These are phyloP conservation scores for Euclidium syriacum DNA, from an alignment of 345 rosid genomes.

Conservation along the genomic window DNA sequence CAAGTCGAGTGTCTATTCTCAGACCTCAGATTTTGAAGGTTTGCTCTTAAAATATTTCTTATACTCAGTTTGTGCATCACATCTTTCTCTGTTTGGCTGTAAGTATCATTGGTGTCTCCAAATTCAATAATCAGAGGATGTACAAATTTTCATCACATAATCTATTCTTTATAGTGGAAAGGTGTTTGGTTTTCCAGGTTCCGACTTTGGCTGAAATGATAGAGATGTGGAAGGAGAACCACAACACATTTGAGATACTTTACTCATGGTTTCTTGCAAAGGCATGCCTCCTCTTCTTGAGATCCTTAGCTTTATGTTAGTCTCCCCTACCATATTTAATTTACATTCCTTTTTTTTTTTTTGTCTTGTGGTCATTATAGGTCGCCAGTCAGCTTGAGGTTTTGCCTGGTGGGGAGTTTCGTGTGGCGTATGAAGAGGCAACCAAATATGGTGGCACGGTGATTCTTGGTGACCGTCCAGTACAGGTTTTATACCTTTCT, in stretches of 20 bases:
- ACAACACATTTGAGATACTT: constrained; percentile 69
- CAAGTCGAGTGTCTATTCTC: constrained; percentile 70
- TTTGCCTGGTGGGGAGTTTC: constrained; percentile 90
- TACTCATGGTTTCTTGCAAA: constrained; percentile 88
- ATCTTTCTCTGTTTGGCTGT: neutral
- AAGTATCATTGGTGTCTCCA: neutral
- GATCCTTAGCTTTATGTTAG: constrained; percentile 1
- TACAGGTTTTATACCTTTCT: constrained; percentile 38
- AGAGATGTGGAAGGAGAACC: constrained; percentile 79
- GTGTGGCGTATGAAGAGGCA: constrained; percentile 92
- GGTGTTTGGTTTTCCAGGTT: constrained; percentile 38
- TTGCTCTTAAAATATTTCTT: constrained; percentile 4
- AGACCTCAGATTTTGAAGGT: constrained; percentile 75
- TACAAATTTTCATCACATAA: neutral
- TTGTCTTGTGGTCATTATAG: no score
- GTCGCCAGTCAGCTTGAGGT: constrained; percentile 78
- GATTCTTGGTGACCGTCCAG: constrained; percentile 94
- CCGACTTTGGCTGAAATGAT: constrained; percentile 80
- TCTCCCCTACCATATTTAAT: neutral
- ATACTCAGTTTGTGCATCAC: neutral
- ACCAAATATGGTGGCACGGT: constrained; percentile 70
- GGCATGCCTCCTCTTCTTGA: constrained; percentile 35
- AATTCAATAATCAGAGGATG: no score
- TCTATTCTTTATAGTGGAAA: neutral
- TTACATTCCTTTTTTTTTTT: neutral